Conservation (phyloP, 441 rosid genomes). For the Corymbia calophylla region DNA sequence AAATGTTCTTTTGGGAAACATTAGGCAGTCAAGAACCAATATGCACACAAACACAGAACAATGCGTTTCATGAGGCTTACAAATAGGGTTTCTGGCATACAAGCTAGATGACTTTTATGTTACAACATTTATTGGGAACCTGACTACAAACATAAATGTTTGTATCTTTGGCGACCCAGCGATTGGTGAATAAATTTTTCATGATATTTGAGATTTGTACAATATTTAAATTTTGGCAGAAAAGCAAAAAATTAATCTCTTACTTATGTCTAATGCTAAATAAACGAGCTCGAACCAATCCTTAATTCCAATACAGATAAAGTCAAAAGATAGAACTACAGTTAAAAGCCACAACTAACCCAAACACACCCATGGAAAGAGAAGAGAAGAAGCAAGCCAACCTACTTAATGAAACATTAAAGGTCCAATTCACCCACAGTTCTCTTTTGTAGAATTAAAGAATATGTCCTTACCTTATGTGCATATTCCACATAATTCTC, state of each 20-base stretch:
- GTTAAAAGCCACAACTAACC: not conserved
- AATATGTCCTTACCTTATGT: conserved; percentile 60
- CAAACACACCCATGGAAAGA: not conserved
- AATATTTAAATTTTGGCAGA: not conserved
- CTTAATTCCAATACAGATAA: not conserved
- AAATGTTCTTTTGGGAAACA: not conserved
- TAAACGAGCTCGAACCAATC: not conserved
- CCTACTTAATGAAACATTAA: not conserved
- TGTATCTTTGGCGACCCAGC: not conserved
- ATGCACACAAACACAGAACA: not conserved
- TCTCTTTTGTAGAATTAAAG: not conserved
- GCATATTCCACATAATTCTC: conserved; percentile 95
- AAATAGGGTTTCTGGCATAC: not conserved
- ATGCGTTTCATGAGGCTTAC: not conserved
- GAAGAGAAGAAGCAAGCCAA: not conserved
- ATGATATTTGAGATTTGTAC: not conserved
- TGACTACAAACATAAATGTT: not conserved
- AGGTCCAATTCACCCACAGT: not conserved
- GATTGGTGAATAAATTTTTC: no score
- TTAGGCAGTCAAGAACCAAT: not conserved
- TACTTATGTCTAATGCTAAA: not conserved
- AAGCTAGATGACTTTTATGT: not conserved
- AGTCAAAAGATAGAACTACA: not conserved
- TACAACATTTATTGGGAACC: not conserved
- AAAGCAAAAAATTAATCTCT: not conserved